These are phyloP conservation scores for Colletotrichum falcatum DNA, from an alignment of 2,329 filamentous ascomycete genomes.

Conservation along the genomic window DNA sequence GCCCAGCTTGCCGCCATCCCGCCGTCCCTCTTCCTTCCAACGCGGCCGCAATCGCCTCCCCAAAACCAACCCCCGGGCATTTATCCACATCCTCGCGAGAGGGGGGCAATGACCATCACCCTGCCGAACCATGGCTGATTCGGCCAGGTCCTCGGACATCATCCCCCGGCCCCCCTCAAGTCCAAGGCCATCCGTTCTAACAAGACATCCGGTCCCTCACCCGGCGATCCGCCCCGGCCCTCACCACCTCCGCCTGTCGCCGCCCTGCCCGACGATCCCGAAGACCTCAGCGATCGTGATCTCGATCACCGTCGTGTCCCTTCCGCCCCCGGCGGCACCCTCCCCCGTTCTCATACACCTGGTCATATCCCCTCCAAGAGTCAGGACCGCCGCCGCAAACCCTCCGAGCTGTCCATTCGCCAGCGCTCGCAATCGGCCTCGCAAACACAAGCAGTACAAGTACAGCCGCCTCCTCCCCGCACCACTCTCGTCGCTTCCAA, in stretches of 20 bases:
- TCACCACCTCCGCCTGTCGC: slow-evolving; percentile 31
- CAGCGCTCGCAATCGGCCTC: slow-evolving; percentile 66
- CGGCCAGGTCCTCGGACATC: slow-evolving; percentile 41
- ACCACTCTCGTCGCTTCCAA: slow-evolving; percentile 41
- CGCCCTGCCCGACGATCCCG: slow-evolving; percentile 43
- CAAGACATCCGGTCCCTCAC: slow-evolving; percentile 59
- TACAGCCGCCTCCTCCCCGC: slow-evolving; percentile 45
- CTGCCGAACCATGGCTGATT: slow-evolving; percentile 42
- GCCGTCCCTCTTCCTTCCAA: slow-evolving; percentile 9
- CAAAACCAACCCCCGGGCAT: slow-evolving; percentile 15
- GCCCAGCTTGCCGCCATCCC: not conserved
- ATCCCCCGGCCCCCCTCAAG: slow-evolving; percentile 45
- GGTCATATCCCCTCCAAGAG: slow-evolving; percentile 71
- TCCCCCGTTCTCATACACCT: slow-evolving; percentile 70
- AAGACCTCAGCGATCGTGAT: slow-evolving; percentile 44
- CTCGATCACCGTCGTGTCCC: slow-evolving; percentile 44
- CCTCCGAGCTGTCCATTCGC: slow-evolving; percentile 65
- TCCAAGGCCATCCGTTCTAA: slow-evolving; percentile 65
- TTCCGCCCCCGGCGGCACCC: slow-evolving; percentile 46
- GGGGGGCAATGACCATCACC: slow-evolving; percentile 40
- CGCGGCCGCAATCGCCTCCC: slow-evolving; percentile 6
- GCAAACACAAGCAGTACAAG: slow-evolving; percentile 44
- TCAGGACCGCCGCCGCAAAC: slow-evolving; percentile 62
- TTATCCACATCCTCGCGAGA: slow-evolving; percentile 37
- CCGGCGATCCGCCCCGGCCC: slow-evolving; percentile 48